phyloP scores from a whole-genome alignment of 1,139 yeast genomes.

The Hemisphaericaspora xylofermentans region DNA sequence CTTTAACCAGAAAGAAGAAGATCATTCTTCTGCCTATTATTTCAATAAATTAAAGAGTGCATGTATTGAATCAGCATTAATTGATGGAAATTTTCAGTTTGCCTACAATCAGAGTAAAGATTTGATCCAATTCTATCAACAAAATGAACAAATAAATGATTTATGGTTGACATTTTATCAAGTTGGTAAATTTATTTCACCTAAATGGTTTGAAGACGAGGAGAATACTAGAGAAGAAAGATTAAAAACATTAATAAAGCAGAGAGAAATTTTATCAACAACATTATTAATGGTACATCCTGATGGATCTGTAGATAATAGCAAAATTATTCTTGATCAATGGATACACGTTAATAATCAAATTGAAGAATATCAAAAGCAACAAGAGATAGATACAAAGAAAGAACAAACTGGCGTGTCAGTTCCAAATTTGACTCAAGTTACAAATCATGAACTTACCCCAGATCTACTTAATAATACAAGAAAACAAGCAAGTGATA shows the following conservation, averaged over 20 bases:
- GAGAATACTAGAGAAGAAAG: slow-evolving; percentile 17
- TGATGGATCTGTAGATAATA: slow-evolving; percentile 25
- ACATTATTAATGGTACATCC: slow-evolving; percentile 33
- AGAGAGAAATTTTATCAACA: slow-evolving; percentile 49
- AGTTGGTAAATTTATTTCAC: slow-evolving; percentile 55
- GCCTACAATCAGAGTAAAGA: slow-evolving; percentile 43
- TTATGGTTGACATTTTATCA: slow-evolving; percentile 65
- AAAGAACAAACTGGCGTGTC: slow-evolving; percentile 17
- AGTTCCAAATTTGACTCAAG: not conserved
- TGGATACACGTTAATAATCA: slow-evolving; percentile 34
- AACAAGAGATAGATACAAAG: slow-evolving; percentile 4
- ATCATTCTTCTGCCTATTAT: slow-evolving; percentile 11
- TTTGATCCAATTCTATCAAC: slow-evolving; percentile 25
- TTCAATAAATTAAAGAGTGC: slow-evolving; percentile 44
- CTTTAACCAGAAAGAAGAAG: slow-evolving; percentile 13
- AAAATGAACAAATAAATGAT: slow-evolving; percentile 21
- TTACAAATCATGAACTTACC: not conserved
- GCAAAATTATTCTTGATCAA: slow-evolving; percentile 34
- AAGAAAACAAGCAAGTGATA: slow-evolving; percentile 45
- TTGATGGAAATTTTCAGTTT: slow-evolving; percentile 52
- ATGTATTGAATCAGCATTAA: slow-evolving; percentile 59
- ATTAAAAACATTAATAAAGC: slow-evolving; percentile 32
- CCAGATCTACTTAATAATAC: slow-evolving; percentile 27
- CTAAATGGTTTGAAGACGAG: slow-evolving; percentile 41
- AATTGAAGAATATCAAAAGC: slow-evolving; percentile 22